Conservation (phyloP, 371 early-diverging fungal species). For the Cokeromyces recurvatus region DNA sequence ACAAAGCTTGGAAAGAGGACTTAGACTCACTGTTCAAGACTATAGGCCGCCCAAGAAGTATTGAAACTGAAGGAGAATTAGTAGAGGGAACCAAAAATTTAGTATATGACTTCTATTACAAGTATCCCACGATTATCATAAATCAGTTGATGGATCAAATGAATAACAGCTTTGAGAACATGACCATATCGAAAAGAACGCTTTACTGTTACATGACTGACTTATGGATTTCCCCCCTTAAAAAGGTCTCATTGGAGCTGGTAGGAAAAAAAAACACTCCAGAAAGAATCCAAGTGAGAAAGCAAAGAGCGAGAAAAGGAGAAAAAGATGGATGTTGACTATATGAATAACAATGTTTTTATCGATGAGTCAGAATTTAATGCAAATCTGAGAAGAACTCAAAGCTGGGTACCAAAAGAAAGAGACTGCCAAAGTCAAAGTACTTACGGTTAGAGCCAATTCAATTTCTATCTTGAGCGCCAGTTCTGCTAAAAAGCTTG, state of each 20-base stretch:
- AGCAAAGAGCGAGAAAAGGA: no score
- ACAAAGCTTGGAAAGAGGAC: slow-evolving; percentile 1
- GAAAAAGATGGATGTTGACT: slow-evolving; percentile 2
- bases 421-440: neutral
- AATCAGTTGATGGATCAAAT: slow-evolving; percentile 1
- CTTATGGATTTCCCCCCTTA: slow-evolving; percentile 1
- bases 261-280: slow-evolving; percentile 3
- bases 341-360: slow-evolving; percentile 8
- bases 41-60: slow-evolving; percentile 3
- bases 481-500: neutral
- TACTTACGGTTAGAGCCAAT: neutral
- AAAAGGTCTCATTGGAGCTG: neutral
- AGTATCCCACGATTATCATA: neutral
- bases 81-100: neutral
- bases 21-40: slow-evolving; percentile 1
- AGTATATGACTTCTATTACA: neutral
- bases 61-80: slow-evolving; percentile 1
- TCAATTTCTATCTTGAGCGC: neutral
- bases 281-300: slow-evolving; percentile 4
- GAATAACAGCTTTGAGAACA: neutral
- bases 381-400: slow-evolving; percentile 3
- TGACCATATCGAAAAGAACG: neutral
- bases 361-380: slow-evolving; percentile 13
- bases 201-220: slow-evolving; percentile 4
- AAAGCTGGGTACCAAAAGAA: neutral